Percentiles rank a stretch among this genome's conserved stretches.
phyloP scores from a whole-genome alignment of 306 rosid species.

The Chamaecrista fasciculata region DNA sequence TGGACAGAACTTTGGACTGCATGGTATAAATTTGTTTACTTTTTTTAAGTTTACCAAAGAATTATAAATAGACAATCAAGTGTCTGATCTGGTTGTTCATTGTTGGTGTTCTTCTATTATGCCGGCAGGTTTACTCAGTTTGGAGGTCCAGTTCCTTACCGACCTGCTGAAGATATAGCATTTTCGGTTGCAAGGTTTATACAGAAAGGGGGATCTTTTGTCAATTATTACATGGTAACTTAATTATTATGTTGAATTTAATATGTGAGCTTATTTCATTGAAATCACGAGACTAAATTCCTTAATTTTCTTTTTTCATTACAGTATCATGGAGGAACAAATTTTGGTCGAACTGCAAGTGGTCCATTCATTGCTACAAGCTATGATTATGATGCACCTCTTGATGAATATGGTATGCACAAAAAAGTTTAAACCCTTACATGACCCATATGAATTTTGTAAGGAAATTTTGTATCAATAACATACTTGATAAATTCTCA shows the following conservation, averaged over 20 bases:
- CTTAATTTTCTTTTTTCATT: conserved; percentile 25
- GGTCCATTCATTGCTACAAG: conserved; percentile 98
- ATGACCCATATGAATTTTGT: too few species aligned
- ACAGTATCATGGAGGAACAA: conserved; percentile 97
- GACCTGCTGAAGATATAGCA: conserved; percentile 94
- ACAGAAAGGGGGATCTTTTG: too few species aligned
- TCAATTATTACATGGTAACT: conserved; percentile 91
- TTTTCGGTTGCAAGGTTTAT: too few species aligned
- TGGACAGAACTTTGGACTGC: conserved; percentile 99
- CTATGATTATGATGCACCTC: conserved; percentile 97
- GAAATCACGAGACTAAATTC: conserved; percentile 17
- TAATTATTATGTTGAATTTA: conserved; percentile 25
- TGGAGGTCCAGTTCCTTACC: conserved; percentile 89
- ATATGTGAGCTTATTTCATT: background rate
- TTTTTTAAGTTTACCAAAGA: conserved; percentile 1
- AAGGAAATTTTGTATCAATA: too few species aligned
- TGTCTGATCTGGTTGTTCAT: conserved; percentile 7
- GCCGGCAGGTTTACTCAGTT: conserved; percentile 79
- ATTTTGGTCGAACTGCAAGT: conserved; percentile 97
- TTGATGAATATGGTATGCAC: conserved; percentile 87
- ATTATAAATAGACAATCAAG: background rate
- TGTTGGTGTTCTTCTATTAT: conserved; percentile 9
- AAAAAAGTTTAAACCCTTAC: background rate
- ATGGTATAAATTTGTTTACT: conserved; percentile 50
- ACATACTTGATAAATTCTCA: background rate